These are phyloP conservation scores for Beauveria asiatica DNA, from an alignment of 2,329 filamentous ascomycete species.

Conservation along the genomic window DNA sequence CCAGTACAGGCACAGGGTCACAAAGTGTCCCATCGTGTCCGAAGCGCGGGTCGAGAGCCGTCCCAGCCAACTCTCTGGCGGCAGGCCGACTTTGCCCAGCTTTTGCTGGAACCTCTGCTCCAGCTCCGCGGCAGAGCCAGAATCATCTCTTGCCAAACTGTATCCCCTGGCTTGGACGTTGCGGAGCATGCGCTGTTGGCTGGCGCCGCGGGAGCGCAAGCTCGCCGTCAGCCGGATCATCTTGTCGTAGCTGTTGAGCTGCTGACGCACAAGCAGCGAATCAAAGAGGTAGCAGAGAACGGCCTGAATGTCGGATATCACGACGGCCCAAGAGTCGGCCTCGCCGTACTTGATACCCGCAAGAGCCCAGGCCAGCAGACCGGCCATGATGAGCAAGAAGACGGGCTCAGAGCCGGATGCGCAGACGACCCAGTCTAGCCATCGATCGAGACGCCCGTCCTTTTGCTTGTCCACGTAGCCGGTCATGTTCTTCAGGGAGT, in stretches of 20 bases:
- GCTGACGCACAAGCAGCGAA: slow-evolving; percentile 30
- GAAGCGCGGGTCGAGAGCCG: slow-evolving; percentile 19
- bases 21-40: slow-evolving; percentile 22
- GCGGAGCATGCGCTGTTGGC: slow-evolving; percentile 23
- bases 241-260: slow-evolving; percentile 24
- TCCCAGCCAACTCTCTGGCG: slow-evolving; percentile 23
- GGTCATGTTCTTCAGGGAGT: slow-evolving; percentile 13
- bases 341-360: slow-evolving; percentile 23
- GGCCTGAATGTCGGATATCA: slow-evolving; percentile 27
- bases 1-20: slow-evolving; percentile 26
- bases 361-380: slow-evolving; percentile 23
- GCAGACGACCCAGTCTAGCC: slow-evolving; percentile 16
- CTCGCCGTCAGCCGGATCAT: slow-evolving; percentile 21
- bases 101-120: slow-evolving; percentile 6
- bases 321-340: slow-evolving; percentile 27
- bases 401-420: slow-evolving; percentile 17
- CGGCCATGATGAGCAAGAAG: slow-evolving; percentile 23
- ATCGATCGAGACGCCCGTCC: slow-evolving; percentile 14
- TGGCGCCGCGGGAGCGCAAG: slow-evolving; percentile 25
- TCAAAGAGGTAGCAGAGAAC: slow-evolving; percentile 30
- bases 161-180: slow-evolving; percentile 12
- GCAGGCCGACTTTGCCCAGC: slow-evolving; percentile 8
- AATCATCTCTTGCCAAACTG: not conserved
- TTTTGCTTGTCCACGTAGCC: slow-evolving; percentile 14
- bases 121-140: slow-evolving; percentile 17